Percentiles rank a stretch among this genome's conserved stretches.
phyloP scores from a whole-genome alignment of 106 monocot genomes.

The Platanthera zijinensis region DNA sequence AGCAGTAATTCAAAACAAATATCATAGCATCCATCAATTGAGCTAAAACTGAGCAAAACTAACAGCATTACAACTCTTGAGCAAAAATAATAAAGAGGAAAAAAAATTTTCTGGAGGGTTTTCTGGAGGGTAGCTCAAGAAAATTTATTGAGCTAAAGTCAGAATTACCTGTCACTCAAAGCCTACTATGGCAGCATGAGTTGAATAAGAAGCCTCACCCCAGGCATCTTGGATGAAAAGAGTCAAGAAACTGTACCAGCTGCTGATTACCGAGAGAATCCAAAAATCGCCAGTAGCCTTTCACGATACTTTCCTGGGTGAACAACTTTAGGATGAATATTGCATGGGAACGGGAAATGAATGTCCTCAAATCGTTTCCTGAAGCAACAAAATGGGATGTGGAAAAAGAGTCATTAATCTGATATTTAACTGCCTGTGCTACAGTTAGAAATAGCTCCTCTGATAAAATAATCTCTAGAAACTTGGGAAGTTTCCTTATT shows the following conservation, averaged over 20 bases:
- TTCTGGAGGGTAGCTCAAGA: too few relatives aligned
- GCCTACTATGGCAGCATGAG: too few relatives aligned
- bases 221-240: slow-evolving; percentile 5
- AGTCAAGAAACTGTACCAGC: slow-evolving; percentile 28
- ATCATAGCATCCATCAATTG: too few relatives aligned
- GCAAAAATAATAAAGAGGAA: too few relatives aligned
- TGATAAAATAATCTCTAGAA: slow-evolving; percentile 37
- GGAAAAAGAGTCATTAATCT: slow-evolving; percentile 47
- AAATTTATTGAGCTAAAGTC: too few relatives aligned
- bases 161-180: too few relatives aligned
- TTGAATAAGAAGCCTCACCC: too few relatives aligned
- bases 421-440: slow-evolving; percentile 25
- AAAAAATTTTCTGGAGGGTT: too few relatives aligned
- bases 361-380: slow-evolving; percentile 34
- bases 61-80: too few relatives aligned
- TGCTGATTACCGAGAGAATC: slow-evolving; percentile 21
- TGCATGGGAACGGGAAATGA: background rate
- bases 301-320: background rate
- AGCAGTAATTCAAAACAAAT: too few relatives aligned
- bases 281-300: slow-evolving; percentile 26
- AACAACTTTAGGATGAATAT: background rate
- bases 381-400: slow-evolving; percentile 32
- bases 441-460: slow-evolving; percentile 34
- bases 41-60: too few relatives aligned
- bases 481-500: slow-evolving; percentile 42